Base-by-base conservation (phyloP, 2,329 filamentous ascomycete species). In the Fusarium tupiense region DNA sequence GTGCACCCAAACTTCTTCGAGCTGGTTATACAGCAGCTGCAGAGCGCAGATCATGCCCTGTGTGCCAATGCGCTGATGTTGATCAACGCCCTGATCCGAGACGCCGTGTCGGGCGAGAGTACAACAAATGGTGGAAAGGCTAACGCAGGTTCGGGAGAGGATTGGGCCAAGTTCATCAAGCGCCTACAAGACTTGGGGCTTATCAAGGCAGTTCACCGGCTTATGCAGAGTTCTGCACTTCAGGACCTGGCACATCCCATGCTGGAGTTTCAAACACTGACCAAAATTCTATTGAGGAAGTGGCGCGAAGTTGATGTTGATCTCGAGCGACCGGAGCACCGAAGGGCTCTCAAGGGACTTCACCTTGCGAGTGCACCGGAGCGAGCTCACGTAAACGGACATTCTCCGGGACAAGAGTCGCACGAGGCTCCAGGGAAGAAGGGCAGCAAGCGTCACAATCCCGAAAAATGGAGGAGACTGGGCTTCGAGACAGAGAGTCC, bases 121-220 rank as follows among this genome's bases (percentile, higher is more conserved):
- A 89, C 92, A 67, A 69, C 77, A 50, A 66, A 74, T 35, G 74
- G 78, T 20, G 76, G 79, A 61, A 80, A 82, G 29, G 73, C 73
- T 11, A 77, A 79, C 37, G 71, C 69, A n/a, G 53, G 71, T 8
- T 76, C 78, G 40, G 78, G 81, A 20, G 91, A 94, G 69, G 96
- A 98, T 78, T 98, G 96, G 95, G 94, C 95, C 56, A 96, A 94
- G 78, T 97, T 98, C 79, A 95, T 99, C 82, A 98, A 98, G 85
- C 89, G 92, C 73, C 84, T 99, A 75, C 96, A 98, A 82, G 96
- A 98, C 83, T 85, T 98, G 37, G 96, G 96, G 2, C 90, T 98
- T 44, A 97, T 98, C 74, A 94, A 94, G 82, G 94, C 94, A 16
- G 96, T 98, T 20, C 98, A 95, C 82, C 90, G 91, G 74, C 89